Percentiles rank a stretch among this genome's conserved stretches.
Conservation (phyloP, 768 basidiomycete genomes). For the Lactarius quietus region DNA sequence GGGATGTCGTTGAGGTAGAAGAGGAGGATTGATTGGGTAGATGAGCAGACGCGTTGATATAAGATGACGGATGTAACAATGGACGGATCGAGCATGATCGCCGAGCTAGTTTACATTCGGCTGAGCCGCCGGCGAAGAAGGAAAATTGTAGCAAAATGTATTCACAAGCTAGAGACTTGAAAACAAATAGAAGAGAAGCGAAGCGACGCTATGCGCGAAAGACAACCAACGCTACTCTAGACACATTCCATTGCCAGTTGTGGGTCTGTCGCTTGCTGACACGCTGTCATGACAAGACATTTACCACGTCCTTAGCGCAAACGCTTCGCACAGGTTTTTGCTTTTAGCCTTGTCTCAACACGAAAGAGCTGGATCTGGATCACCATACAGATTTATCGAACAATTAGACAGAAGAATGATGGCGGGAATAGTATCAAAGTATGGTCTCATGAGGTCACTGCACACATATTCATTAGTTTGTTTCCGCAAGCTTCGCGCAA, state of each 20-base stretch:
- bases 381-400: conserved; percentile 21
- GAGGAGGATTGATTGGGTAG: not conserved
- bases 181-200: not conserved
- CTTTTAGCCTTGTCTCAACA: not conserved
- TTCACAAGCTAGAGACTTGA: not conserved
- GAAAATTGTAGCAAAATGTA: not conserved
- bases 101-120: not conserved
- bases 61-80: not conserved
- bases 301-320: not conserved
- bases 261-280: not conserved
- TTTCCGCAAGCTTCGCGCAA: not conserved
- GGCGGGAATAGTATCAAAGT: conserved; percentile 1
- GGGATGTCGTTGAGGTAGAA: not conserved
- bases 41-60: not conserved
- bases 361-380: conserved; percentile 7
- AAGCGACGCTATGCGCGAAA: not conserved
- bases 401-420: conserved; percentile 16
- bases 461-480: conserved; percentile 3
- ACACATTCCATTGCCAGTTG: not conserved
- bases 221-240: not conserved
- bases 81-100: conserved; percentile 22
- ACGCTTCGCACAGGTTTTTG: not conserved
- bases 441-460: conserved; percentile 41
- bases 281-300: not conserved
- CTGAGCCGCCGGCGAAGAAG: not conserved